Evolutionary conservation across 345 rosid species (phyloP), one percentile per base, ranked within the genome.

Genomic region (Salix caprea): DNA sequence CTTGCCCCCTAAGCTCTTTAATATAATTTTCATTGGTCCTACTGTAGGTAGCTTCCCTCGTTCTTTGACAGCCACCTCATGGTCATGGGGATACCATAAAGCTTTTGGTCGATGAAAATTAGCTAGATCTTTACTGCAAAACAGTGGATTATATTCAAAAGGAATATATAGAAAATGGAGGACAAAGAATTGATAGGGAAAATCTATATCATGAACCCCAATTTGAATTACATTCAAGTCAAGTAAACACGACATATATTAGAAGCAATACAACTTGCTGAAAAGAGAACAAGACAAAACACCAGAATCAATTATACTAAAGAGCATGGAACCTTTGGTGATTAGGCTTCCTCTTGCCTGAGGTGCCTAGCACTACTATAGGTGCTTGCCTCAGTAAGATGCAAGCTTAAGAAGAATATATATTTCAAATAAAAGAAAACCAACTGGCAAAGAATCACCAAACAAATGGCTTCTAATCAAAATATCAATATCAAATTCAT

Each of bases 1-100:
- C 84, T 96, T 96, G 74, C 99, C 99, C 74, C 99, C 99, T 81
- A 96, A 85, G 84, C 98, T 96, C 92, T 93, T 96, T 44, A 96
- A 74, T 73, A 96, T 84, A 72, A 93, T 83, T 85, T 91, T 93
- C 99, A 93, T 92, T 66, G 91, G 88, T 48, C 99, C 94, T 65
- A 83, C 86, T 7, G 95, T 83, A 40, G 96, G 91, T 69, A 90
- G 85, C 88, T 90, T 92, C 75, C 89, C 92, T 87, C 87, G 97
- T 78, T 89, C 91, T 85, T 92, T 92, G 74, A 91, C 92, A 70
- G 96, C 97, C 77, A 93, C 90, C 86, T 92, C 98, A 88, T 86
- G 92, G 79, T 89, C 97, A 83, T 92, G 96, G 23, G 98, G 99
- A 86, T 90, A 96, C 99, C 99, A 96, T 65, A 90, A 77, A 61